Percentiles rank a stretch among this genome's conserved stretches.
phyloP scores from a whole-genome alignment of 352 stramenopile genomes.

The Globisporangium recalcitrans region DNA sequence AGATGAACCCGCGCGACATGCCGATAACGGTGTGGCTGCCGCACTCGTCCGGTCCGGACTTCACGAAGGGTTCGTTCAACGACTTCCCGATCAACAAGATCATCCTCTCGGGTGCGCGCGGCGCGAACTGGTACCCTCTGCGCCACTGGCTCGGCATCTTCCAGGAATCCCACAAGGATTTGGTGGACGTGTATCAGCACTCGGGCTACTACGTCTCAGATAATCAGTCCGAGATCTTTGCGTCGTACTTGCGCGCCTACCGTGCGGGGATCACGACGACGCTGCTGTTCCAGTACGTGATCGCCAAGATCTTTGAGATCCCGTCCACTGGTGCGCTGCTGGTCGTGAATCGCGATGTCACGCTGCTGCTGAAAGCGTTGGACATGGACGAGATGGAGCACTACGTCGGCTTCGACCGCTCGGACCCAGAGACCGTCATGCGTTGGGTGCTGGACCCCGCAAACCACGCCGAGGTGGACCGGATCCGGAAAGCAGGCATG shows the following conservation, averaged over 20 bases:
- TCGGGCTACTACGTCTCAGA: conserved; percentile 47
- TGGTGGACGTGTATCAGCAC: conserved; percentile 69
- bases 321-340: conserved; percentile 60
- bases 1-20: conserved; percentile 51
- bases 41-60: conserved; percentile 58
- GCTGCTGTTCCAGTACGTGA: conserved; percentile 70
- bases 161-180: conserved; percentile 32
- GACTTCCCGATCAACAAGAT: conserved; percentile 72
- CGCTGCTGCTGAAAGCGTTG: conserved; percentile 42
- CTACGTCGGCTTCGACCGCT: conserved; percentile 57
- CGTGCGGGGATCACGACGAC: conserved; percentile 68
- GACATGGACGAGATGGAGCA: conserved; percentile 54
- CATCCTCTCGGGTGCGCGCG: conserved; percentile 50
- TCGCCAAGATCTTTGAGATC: conserved; percentile 82
- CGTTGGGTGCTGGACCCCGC: conserved; percentile 43
- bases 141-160: conserved; percentile 61
- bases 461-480: conserved; percentile 52
- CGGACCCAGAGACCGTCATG: conserved; percentile 39
- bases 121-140: conserved; percentile 55
- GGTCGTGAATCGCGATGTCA: conserved; percentile 59
- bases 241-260: conserved; percentile 67
- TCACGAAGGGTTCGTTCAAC: conserved; percentile 58
- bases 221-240: conserved; percentile 62
- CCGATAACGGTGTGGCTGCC: conserved; percentile 64
- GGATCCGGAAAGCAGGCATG: conserved; percentile 56